Evolutionary conservation across 345 rosid genomes (phyloP).

Genomic region (Erodium maritimum): DNA sequence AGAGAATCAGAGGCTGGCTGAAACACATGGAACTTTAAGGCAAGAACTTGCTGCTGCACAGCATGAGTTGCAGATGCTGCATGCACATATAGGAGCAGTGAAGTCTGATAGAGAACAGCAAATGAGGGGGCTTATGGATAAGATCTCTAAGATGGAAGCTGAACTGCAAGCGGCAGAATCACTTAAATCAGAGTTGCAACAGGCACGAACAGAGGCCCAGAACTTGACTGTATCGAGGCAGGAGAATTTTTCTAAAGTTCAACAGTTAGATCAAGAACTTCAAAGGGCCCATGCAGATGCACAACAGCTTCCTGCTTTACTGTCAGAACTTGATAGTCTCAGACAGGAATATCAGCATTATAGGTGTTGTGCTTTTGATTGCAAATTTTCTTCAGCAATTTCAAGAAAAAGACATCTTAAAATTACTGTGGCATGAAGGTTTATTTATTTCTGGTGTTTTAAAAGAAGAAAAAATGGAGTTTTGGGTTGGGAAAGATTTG

Average conservation of each 20-base stretch:
- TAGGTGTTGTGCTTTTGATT: conserved; percentile 40
- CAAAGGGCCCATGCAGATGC: conserved; percentile 63
- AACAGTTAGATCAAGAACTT: conserved; percentile 65
- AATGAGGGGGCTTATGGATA: conserved; percentile 53
- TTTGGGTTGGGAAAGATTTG: not conserved
- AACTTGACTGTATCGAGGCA: conserved; percentile 58
- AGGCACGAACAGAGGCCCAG: conserved; percentile 65
- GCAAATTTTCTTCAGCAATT: not conserved
- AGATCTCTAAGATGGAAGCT: conserved; percentile 64
- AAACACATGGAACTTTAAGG: conserved; percentile 61
- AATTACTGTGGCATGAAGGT: not conserved
- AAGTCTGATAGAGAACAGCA: conserved; percentile 77
- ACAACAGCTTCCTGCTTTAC: conserved; percentile 64
- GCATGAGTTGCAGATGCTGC: conserved; percentile 81
- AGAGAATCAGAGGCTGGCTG: conserved; percentile 82
- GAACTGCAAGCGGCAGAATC: conserved; percentile 64
- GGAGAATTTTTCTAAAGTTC: conserved; percentile 66
- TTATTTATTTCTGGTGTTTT: not conserved
- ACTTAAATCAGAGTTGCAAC: conserved; percentile 56
- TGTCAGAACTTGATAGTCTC: conserved; percentile 69
- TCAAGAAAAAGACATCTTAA: not conserved
- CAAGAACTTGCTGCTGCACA: conserved; percentile 85
- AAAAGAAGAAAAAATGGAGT: not conserved
- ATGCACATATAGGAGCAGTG: conserved; percentile 50
- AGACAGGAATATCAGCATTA: conserved; percentile 88